These are phyloP conservation scores for Arctium lappa DNA, from an alignment of 129 eudicot species.

Conservation along the genomic window DNA sequence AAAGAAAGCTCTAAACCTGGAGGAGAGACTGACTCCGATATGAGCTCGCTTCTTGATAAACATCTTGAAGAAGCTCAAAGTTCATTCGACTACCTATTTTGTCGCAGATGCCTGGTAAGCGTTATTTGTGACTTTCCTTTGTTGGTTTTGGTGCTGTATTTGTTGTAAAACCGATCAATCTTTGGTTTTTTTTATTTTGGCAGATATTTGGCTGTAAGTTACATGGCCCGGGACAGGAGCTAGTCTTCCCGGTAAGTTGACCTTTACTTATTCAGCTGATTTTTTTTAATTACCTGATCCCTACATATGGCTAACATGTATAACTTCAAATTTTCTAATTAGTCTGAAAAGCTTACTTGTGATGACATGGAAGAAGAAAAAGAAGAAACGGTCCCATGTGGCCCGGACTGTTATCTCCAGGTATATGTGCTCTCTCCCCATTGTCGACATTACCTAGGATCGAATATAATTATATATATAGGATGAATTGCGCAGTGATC, in stretches of 20 bases:
- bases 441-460: no score
- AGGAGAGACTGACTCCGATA: slow-evolving; percentile 28
- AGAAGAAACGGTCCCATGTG: slow-evolving; percentile 58
- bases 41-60: slow-evolving; percentile 50
- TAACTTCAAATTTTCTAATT: slow-evolving; percentile 5
- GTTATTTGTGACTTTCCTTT: neutral
- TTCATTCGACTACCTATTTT: slow-evolving; percentile 74
- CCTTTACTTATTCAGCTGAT: neutral
- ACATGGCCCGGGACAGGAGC: slow-evolving; percentile 89
- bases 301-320: neutral
- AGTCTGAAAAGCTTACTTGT: slow-evolving; percentile 69
- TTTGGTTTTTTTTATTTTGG: slow-evolving; percentile 6
- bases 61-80: slow-evolving; percentile 79
- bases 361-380: slow-evolving; percentile 47
- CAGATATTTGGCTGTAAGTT: slow-evolving; percentile 87
- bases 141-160: slow-evolving; percentile 8
- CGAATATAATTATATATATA: no score
- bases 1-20: slow-evolving; percentile 16
- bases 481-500: no score
- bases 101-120: slow-evolving; percentile 84
- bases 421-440: slow-evolving; percentile 27
- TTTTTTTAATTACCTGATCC: neutral
- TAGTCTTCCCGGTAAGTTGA: slow-evolving; percentile 68
- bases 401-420: slow-evolving; percentile 61
- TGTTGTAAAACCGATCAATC: slow-evolving; percentile 1